Evolutionary conservation across 148 eudicot species (phyloP), one percentile per base, ranked within the genome.

Genomic region (Amaranthus palmeri): DNA sequence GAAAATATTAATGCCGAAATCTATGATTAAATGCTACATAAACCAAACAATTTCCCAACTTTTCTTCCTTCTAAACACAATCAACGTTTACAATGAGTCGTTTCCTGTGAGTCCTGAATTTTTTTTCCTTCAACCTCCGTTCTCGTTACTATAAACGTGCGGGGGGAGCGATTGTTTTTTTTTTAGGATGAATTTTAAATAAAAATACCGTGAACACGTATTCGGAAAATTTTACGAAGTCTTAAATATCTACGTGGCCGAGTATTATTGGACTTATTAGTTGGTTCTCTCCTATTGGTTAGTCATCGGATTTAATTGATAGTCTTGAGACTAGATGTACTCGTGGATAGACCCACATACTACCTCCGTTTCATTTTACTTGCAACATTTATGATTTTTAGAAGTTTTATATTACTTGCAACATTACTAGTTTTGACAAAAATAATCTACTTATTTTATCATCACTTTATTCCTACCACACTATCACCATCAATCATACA

Each of bases 201-300:
- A 18, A 70, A 17, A 25, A 25, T 25, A 25, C 36, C 36, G 36
- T 10, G 25, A 17, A n/a, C n/a, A 14, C 3, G 59, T 45, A 11
- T 42, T 2, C 46, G 59, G 13, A 47, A 70, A 15, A 47, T 58
- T 56, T 25, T 12, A 17, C 54, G 7, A 7, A 63, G 45, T 63
- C 41, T 18, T 60, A 36, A 18, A 8, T 6, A 3, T 46, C 17
- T 42, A 72, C 75, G 59, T 72, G 75, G 75, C 51, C 2, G 5
- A n/a, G 3, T 9, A 0, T 72, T 6, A 61, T 42, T 72, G 75
- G 75, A 61, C 8, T 4, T 41, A 48, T 41, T n/a, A 50, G 51
- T n/a, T 72, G 74, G 61, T 61, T 15, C 5, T 52, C 10, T 62
- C 7, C 53, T 43, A 72, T 72, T 72, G 75, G 68, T 62, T 62